These are phyloP conservation scores for Dictyophora rubrovolvata DNA, from an alignment of 768 basidiomycete genomes.

Conservation along the genomic window DNA sequence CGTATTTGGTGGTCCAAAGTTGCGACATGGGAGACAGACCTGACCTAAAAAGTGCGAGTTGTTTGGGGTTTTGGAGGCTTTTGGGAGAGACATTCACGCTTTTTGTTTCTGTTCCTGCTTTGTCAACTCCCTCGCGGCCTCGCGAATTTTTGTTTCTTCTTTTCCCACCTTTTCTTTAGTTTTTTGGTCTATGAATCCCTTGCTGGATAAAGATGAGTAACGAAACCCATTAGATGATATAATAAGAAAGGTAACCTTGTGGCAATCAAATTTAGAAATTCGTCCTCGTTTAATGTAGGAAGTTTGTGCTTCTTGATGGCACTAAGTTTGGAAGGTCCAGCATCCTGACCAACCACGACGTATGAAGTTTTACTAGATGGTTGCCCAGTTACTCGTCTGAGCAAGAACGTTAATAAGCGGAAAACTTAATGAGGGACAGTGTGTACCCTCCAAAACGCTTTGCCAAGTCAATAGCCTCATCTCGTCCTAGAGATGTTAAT, in stretches of 20 bases:
- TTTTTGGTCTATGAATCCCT: constrained; percentile 57
- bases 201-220: constrained; percentile 14
- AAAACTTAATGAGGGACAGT: not conserved
- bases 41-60: not conserved
- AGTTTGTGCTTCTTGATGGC: constrained; percentile 76
- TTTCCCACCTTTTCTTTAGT: constrained; percentile 71
- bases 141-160: constrained; percentile 65
- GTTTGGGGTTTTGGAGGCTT: not conserved
- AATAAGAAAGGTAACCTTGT: constrained; percentile 48
- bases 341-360: constrained; percentile 80
- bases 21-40: constrained; percentile 44
- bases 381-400: constrained; percentile 73
- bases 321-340: constrained; percentile 81
- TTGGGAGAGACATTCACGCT: not conserved
- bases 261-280: constrained; percentile 73
- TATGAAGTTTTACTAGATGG: constrained; percentile 87
- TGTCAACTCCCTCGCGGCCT: constrained; percentile 71
- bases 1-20: constrained; percentile 94
- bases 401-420: not conserved
- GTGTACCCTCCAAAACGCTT: constrained; percentile 90
- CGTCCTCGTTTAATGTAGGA: constrained; percentile 74
- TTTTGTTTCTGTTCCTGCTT: constrained; percentile 50
- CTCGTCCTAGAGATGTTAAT: constrained; percentile 72
- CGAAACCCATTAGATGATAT: not conserved
- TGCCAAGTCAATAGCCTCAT: constrained; percentile 77